These are phyloP conservation scores for Kalmusia sp. DNA, from an alignment of 2,329 filamentous ascomycete species.

Conservation along the genomic window DNA sequence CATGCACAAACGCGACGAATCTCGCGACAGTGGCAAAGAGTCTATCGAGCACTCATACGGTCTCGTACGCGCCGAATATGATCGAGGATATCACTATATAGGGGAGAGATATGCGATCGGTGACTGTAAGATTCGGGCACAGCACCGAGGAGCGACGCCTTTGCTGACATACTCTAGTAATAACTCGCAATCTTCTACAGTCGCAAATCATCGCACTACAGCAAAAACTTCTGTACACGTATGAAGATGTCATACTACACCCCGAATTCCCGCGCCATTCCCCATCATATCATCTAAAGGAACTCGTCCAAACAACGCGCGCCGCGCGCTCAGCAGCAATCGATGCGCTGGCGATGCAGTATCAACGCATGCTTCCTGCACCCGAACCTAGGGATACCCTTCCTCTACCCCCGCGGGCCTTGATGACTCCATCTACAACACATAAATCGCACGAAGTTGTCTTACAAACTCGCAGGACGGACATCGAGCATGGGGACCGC, in stretches of 20 bases:
- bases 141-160: not conserved
- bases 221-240: slow-evolving; percentile 35
- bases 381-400: slow-evolving; percentile 13
- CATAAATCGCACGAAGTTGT: not conserved
- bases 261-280: slow-evolving; percentile 29
- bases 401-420: slow-evolving; percentile 24
- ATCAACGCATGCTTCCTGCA: slow-evolving; percentile 32
- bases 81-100: slow-evolving; percentile 35
- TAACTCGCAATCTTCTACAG: slow-evolving; percentile 39
- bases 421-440: slow-evolving; percentile 15
- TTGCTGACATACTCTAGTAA: slow-evolving; percentile 24
- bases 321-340: slow-evolving; percentile 34
- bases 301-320: slow-evolving; percentile 35
- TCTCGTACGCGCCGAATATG: slow-evolving; percentile 36
- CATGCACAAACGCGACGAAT: slow-evolving; percentile 19
- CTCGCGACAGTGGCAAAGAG: slow-evolving; percentile 37
- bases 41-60: slow-evolving; percentile 30
- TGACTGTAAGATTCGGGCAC: slow-evolving; percentile 27
- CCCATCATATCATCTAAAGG: slow-evolving; percentile 35
- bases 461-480: not conserved
- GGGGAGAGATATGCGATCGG: slow-evolving; percentile 40
- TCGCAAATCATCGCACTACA: slow-evolving; percentile 42
- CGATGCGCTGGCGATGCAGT: slow-evolving; percentile 35
- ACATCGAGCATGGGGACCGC: not conserved
- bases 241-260: slow-evolving; percentile 34